Base-by-base conservation (phyloP, 139 green algal genomes). In the Pedinophyceae sp. region DNA sequence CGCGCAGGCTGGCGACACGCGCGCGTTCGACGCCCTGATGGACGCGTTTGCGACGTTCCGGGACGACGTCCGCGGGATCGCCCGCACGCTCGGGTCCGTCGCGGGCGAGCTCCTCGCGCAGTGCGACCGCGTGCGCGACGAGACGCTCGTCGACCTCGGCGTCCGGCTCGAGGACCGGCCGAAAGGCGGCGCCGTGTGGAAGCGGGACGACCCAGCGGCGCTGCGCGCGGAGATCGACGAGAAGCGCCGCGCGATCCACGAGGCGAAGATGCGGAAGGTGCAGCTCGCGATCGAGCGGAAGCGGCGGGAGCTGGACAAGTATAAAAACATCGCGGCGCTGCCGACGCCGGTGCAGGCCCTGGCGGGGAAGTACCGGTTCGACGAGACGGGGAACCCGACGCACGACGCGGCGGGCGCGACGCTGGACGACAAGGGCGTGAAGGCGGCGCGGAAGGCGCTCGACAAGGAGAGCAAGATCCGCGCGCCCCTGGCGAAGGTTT, bases 111-210 rank as follows among this genome's bases (percentile, higher is more conserved):
- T 93, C 20, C 55, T 95, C 54, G 70, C 58, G 4, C 61, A 65
- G 1, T 93, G 77, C 58, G 84, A 91, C 67, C 64, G 19, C 3
- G 39, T 96, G 34, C 7, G 91, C 0, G 91, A 99, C 62, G 63
- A 78, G 7, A 66, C 66, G 2, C 57, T 98, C 54, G 73, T 87
- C 19, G 74, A 88, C 22, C 66, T 97, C 57, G 91, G 91, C 2
- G 73, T 97, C 22, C 62, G 81, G 51, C 65, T 95, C n/a, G 90
- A 98, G 67, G 84, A 95, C 70, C 64, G 67, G 43, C 54, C 75
- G 19, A 79, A 85, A 48, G 85, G 71, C 46, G 74, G 71, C 23
- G 75, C 78, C 16, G 64, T 93, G 20, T 96, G 86, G 86, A 96
- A 95, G 70, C 72, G 80, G 19, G 90, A 95, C 47, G 83, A 95